Percentiles rank a stretch among this genome's conserved stretches.
Evolutionary conservation across 768 basidiomycete genomes (phyloP).

Genomic region (Russula virescens): DNA sequence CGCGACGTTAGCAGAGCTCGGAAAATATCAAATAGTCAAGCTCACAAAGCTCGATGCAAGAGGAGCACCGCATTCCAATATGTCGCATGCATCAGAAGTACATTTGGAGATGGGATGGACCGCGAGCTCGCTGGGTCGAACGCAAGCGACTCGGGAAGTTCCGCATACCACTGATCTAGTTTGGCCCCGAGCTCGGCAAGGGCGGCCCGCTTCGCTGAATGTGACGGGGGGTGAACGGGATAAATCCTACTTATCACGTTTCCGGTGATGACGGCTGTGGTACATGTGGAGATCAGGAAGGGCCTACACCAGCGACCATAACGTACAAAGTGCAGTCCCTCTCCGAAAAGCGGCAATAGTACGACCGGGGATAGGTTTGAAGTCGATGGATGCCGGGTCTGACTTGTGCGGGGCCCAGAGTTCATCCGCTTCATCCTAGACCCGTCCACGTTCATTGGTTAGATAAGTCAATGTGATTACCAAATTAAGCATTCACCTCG

Average conservation of each 20-base stretch:
- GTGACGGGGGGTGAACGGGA: constrained; percentile 51
- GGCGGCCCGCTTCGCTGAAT: constrained; percentile 42
- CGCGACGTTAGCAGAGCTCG: neutral
- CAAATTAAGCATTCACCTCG: constrained; percentile 30
- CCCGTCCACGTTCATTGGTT: neutral
- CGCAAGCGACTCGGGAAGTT: constrained; percentile 56
- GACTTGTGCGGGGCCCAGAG: constrained; percentile 44
- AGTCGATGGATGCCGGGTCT: constrained; percentile 37
- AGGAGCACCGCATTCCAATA: constrained; percentile 74
- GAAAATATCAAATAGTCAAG: constrained; percentile 15
- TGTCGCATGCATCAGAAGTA: constrained; percentile 63
- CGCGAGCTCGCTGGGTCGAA: constrained; percentile 54
- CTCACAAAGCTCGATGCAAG: constrained; percentile 76
- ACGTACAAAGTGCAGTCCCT: constrained; percentile 53
- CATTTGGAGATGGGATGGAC: constrained; percentile 52
- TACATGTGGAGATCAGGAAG: neutral
- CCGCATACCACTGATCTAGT: constrained; percentile 69
- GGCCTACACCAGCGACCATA: neutral
- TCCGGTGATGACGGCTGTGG: constrained; percentile 58
- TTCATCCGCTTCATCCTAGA: constrained; percentile 54
- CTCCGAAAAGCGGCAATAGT: constrained; percentile 53
- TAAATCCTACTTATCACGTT: constrained; percentile 64
- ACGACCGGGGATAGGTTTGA: constrained; percentile 42
- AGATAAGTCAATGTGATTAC: neutral
- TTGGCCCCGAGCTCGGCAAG: constrained; percentile 55